phyloP scores from a whole-genome alignment of 345 rosid species.

The Melaleuca quinquenervia region DNA sequence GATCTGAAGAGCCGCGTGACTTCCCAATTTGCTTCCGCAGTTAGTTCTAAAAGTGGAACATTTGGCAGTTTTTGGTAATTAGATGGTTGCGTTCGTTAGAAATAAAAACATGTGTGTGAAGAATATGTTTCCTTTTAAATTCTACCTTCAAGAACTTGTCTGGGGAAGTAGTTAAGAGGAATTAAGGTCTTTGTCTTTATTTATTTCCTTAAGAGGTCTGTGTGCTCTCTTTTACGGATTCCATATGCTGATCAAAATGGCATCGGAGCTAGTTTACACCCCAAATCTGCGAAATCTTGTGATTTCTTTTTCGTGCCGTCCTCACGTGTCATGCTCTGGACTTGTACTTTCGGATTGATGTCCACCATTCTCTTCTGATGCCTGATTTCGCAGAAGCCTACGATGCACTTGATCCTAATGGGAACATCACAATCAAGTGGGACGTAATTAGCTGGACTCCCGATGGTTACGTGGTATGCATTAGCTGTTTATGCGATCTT shows the following conservation, averaged over 20 bases:
- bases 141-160: neutral
- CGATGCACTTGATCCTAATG: conserved; percentile 35
- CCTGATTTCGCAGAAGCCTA: conserved; percentile 16
- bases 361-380: neutral
- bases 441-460: conserved; percentile 41
- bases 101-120: neutral
- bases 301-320: neutral
- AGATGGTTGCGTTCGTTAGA: neutral
- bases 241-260: neutral
- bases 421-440: conserved; percentile 42
- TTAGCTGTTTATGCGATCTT: neutral
- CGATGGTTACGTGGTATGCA: conserved; percentile 38
- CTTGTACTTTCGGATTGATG: neutral
- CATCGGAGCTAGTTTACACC: neutral
- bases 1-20: neutral
- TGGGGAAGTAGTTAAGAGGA: neutral
- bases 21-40: neutral
- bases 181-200: neutral
- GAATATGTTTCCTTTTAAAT: neutral
- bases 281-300: neutral
- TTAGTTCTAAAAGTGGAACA: neutral
- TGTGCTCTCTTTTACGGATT: neutral
- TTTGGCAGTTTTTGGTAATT: neutral
- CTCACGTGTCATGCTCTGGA: neutral
- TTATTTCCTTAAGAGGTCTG: neutral